Conservation (phyloP, 495 filamentous ascomycete species). For the Usnea hakonensis region DNA sequence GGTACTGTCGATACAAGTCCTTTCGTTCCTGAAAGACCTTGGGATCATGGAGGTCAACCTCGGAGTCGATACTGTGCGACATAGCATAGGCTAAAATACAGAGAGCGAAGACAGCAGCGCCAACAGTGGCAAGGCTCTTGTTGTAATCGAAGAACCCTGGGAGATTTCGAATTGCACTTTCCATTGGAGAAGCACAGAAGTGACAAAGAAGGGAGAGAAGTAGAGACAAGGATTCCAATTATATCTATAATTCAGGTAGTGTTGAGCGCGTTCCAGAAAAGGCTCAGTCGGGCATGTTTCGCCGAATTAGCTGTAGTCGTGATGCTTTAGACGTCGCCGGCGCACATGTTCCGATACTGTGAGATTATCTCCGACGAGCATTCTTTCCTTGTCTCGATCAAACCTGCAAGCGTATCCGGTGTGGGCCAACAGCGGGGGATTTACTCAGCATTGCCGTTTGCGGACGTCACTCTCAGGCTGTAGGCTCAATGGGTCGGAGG, state of each 20-base stretch:
- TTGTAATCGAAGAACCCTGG: not conserved
- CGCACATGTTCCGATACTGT: not conserved
- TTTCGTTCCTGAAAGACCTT: slow-evolving; percentile 12
- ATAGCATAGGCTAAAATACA: slow-evolving; percentile 2
- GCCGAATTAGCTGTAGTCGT: not conserved
- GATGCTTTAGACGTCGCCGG: not conserved
- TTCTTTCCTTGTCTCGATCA: not conserved
- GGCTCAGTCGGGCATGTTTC: not conserved
- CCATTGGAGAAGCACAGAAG: not conserved
- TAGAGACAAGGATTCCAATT: not conserved
- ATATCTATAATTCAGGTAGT: not conserved
- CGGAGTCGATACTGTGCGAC: not conserved
- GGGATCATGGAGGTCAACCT: not conserved
- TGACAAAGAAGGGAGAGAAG: not conserved
- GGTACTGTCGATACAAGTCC: slow-evolving; percentile 16
- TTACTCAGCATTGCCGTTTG: not conserved
- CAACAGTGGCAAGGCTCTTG: slow-evolving; percentile 8
- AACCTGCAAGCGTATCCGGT: not conserved
- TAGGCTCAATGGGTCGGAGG: not conserved
- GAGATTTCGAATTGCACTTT: not conserved
- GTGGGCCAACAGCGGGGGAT: not conserved
- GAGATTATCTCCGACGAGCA: not conserved
- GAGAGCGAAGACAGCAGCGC: not conserved
- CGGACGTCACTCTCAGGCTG: not conserved
- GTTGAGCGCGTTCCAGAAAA: not conserved